Evolutionary conservation across 768 basidiomycete genomes (phyloP).

Genomic region (Botryobasidium botryosum): DNA sequence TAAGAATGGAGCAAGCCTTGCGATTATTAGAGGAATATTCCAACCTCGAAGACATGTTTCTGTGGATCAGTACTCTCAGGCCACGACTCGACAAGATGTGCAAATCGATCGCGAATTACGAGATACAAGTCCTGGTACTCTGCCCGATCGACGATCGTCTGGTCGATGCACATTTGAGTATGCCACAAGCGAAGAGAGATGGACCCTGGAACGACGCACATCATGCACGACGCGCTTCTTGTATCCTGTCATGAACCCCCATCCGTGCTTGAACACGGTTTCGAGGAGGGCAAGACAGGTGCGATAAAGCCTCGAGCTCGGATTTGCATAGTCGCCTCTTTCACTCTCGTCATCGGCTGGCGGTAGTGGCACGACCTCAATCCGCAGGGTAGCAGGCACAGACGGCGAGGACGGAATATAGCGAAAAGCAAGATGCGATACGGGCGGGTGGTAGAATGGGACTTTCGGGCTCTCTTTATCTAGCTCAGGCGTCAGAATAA

Average conservation of each 20-base stretch:
- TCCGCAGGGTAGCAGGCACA: constrained; percentile 22
- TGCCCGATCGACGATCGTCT: constrained; percentile 51
- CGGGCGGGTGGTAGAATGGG: constrained; percentile 84
- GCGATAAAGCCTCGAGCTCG: constrained; percentile 48
- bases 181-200: constrained; percentile 1
- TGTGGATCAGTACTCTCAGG: constrained; percentile 67
- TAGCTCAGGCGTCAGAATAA: constrained; percentile 23
- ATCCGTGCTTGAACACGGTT: constrained; percentile 74
- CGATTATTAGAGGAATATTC: constrained; percentile 7
- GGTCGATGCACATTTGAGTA: background rate
- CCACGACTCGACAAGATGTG: constrained; percentile 59
- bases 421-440: constrained; percentile 66
- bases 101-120: constrained; percentile 69
- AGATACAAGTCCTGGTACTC: constrained; percentile 84
- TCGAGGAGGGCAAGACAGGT: constrained; percentile 71
- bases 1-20: constrained; percentile 12
- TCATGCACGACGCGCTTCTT: constrained; percentile 80
- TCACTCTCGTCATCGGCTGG: too few species aligned
- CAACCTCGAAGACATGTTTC: constrained; percentile 81
- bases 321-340: background rate
- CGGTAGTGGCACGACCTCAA: constrained; percentile 35
- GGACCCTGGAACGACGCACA: constrained; percentile 14
- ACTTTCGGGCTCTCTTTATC: constrained; percentile 21
- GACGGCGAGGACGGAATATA: constrained; percentile 28
- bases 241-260: constrained; percentile 67